These are phyloP conservation scores for Kluyveromyces starmeri DNA, from an alignment of 805 yeast species.

Conservation along the genomic window DNA sequence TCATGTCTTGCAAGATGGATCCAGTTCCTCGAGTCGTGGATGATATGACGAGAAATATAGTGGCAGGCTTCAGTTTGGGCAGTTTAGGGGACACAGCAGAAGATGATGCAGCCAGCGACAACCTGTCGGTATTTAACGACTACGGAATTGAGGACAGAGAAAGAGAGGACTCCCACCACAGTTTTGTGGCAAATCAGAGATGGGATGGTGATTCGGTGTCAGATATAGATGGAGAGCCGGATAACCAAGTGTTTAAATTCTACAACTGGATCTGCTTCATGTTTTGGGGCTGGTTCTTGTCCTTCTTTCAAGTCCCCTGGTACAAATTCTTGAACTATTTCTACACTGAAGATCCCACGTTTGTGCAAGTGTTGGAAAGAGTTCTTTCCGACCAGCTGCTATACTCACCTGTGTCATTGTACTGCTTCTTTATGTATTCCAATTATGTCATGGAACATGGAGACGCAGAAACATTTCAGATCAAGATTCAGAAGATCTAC, in stretches of 20 bases:
- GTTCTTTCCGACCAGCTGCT: constrained; percentile 85
- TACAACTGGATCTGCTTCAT: constrained; percentile 69
- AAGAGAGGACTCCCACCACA: neutral
- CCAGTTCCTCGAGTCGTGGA: constrained; percentile 18
- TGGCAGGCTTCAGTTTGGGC: neutral
- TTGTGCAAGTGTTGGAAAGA: constrained; percentile 75
- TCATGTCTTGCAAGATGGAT: constrained; percentile 15
- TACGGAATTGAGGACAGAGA: constrained; percentile 13
- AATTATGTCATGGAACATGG: constrained; percentile 75
- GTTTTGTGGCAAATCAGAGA: neutral
- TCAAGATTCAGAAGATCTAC: constrained; percentile 58
- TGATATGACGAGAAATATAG: constrained; percentile 9
- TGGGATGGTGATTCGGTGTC: neutral
- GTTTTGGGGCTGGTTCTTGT: constrained; percentile 78
- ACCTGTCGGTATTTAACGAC: constrained; percentile 22
- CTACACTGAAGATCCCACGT: constrained; percentile 73
- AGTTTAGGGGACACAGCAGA: neutral
- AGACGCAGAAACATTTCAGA: constrained; percentile 49
- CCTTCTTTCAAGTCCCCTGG: constrained; percentile 85
- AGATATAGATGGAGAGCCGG: constrained; percentile 6
- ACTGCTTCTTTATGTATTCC: constrained; percentile 75
- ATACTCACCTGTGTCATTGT: constrained; percentile 79
- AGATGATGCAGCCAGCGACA: constrained; percentile 15
- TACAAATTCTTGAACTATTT: constrained; percentile 69
- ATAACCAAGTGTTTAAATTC: constrained; percentile 41